phyloP scores from a whole-genome alignment of 164 flowering plant species.

The Chimonanthus salicifolius region DNA sequence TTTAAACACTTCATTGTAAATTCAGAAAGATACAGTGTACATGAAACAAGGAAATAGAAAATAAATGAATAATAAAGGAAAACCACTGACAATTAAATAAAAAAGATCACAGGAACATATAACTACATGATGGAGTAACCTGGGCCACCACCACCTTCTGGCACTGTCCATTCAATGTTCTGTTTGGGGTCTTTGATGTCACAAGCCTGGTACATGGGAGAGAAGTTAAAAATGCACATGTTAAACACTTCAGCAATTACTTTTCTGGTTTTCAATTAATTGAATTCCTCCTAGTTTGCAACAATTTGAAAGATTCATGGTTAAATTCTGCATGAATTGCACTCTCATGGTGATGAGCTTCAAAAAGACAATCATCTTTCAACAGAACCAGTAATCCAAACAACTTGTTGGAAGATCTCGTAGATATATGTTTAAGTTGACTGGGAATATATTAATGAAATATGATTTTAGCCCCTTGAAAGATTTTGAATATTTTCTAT shows the following conservation, averaged over 20 bases:
- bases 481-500: too few species aligned
- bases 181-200: constrained; percentile 97
- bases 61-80: neutral
- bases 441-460: too few species aligned
- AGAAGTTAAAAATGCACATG: neutral
- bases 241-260: neutral
- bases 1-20: neutral
- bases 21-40: too few species aligned
- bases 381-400: too few species aligned
- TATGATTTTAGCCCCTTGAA: too few species aligned
- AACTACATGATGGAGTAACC: constrained; percentile 77
- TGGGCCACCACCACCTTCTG: constrained; percentile 98
- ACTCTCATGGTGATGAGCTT: neutral
- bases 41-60: neutral
- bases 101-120: neutral
- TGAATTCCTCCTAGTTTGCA: neutral
- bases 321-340: neutral
- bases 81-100: neutral
- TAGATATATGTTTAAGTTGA: too few species aligned
- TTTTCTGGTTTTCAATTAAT: too few species aligned
- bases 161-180: constrained; percentile 92
- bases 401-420: too few species aligned
- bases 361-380: too few species aligned
- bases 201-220: constrained; percentile 59
- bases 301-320: neutral